These are phyloP conservation scores for Iberis amara DNA, from an alignment of 441 rosid species.

Conservation along the genomic window DNA sequence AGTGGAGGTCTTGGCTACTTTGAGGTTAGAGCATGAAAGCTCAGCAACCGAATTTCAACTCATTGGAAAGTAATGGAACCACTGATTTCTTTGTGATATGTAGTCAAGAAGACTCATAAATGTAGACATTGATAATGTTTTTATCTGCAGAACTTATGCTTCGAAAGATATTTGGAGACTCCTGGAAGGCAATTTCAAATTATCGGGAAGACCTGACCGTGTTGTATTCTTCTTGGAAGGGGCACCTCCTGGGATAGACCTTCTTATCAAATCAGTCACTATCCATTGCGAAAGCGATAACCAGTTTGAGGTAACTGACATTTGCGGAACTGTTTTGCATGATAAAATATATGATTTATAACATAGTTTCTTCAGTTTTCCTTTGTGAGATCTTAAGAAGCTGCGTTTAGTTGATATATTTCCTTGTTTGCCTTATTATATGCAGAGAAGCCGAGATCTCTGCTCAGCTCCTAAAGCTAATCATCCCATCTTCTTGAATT, in stretches of 20 bases:
- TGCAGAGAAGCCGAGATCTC: conserved; percentile 34
- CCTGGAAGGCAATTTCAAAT: conserved; percentile 46
- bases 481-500: conserved; percentile 56
- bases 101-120: not conserved
- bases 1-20: conserved; percentile 62
- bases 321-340: too few relatives aligned
- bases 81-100: conserved; percentile 21
- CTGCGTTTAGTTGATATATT: conserved; percentile 12
- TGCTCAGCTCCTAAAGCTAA: conserved; percentile 38
- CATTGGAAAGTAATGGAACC: conserved; percentile 64
- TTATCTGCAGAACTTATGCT: conserved; percentile 51
- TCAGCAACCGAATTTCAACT: conserved; percentile 43
- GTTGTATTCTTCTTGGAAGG: conserved; percentile 83
- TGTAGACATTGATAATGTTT: conserved; percentile 7
- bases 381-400: conserved; percentile 10
- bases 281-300: conserved; percentile 34
- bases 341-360: not conserved
- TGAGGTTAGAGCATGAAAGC: conserved; percentile 50
- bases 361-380: not conserved
- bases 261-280: conserved; percentile 58
- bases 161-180: conserved; percentile 60
- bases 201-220: conserved; percentile 27
- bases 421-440: conserved; percentile 13
- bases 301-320: conserved; percentile 37
- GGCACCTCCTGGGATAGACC: conserved; percentile 74